Percentiles rank a stretch among this genome's conserved stretches.
Conservation (phyloP, 1,284 basidiomycete species). For the Moesziomyces globuligerus region DNA sequence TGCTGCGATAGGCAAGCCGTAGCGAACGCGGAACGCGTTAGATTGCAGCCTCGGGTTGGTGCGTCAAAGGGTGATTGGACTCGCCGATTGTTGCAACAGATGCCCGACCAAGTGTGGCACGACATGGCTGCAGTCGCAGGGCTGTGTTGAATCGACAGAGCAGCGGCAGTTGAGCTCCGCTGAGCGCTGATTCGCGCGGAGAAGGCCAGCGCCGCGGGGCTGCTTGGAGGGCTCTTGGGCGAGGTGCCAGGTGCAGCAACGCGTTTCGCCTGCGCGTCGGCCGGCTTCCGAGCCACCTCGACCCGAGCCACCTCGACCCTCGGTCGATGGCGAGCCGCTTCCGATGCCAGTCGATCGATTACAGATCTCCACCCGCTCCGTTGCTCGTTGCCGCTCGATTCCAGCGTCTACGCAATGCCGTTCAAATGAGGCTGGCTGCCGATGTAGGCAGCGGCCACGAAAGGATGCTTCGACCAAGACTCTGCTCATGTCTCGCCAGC, state of each 20-base stretch:
- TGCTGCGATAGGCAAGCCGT: not conserved
- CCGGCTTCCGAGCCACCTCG: not conserved
- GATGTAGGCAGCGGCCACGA: no score
- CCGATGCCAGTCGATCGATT: not conserved
- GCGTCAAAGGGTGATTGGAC: not conserved
- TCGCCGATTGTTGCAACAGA: no score
- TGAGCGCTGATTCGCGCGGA: slow-evolving; percentile 9
- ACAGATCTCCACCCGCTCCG: not conserved
- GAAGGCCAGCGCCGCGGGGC: no score
- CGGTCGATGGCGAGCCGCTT: not conserved
- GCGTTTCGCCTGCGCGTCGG: not conserved
- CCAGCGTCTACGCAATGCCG: no score
- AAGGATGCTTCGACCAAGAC: no score
- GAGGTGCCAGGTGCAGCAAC: not conserved
- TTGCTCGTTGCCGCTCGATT: not conserved
- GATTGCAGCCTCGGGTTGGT: not conserved
- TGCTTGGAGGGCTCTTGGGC: no score
- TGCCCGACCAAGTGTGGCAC: no score
- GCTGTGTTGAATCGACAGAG: no score
- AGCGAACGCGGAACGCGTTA: not conserved
- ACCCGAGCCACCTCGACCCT: not conserved
- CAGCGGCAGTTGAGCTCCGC: not conserved
- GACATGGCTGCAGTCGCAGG: no score
- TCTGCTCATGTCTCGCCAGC: no score
- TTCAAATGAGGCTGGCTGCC: no score